Conservation (phyloP, 129 eudicot species). For the Dittrichia graveolens region DNA sequence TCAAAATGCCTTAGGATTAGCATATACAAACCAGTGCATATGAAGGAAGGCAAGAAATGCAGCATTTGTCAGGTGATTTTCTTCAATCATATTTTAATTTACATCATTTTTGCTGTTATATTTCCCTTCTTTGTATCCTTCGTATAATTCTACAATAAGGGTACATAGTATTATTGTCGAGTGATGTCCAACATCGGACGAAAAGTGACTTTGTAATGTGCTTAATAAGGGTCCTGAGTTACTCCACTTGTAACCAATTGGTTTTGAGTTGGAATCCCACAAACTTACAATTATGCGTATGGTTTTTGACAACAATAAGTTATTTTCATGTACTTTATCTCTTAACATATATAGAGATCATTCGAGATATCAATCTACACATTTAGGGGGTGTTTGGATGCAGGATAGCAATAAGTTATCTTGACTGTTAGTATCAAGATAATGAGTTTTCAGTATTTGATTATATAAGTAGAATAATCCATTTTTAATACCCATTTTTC, state of each 20-base stretch:
- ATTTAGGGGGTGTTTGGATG: background rate
- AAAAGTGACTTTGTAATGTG: no score
- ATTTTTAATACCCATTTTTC: background rate
- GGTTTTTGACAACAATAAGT: no score
- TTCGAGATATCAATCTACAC: background rate
- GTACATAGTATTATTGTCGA: no score
- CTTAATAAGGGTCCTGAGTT: no score
- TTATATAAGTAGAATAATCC: background rate
- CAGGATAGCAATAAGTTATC: background rate
- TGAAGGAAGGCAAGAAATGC: slow-evolving; percentile 62
- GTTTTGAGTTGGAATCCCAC: no score
- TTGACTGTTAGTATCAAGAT: background rate
- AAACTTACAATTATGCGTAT: no score
- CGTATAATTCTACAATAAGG: no score
- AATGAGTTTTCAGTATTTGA: background rate
- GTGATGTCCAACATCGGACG: no score
- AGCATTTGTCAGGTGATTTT: slow-evolving; percentile 85
- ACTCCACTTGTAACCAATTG: no score
- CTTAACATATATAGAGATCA: no score
- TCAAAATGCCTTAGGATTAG: slow-evolving; percentile 56
- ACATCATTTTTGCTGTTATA: background rate
- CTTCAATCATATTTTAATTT: background rate
- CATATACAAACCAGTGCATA: slow-evolving; percentile 40
- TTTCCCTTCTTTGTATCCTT: background rate
- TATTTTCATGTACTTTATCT: no score